phyloP scores from a whole-genome alignment of 345 rosid species.

The Laguncularia racemosa region DNA sequence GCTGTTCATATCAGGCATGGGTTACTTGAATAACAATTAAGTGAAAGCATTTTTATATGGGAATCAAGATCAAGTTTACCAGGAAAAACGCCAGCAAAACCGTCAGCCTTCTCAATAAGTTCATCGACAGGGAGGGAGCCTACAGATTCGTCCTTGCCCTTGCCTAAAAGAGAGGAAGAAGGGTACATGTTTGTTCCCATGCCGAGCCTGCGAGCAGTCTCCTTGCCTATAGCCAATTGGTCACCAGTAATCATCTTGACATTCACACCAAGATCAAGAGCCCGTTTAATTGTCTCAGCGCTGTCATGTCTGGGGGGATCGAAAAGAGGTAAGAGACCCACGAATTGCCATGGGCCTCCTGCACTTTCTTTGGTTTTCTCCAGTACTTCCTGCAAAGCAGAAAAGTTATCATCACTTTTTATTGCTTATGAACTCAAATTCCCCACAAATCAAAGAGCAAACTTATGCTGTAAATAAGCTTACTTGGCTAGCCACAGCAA shows the following conservation, averaged over 20 bases:
- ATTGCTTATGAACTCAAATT: not conserved
- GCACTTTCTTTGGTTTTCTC: conserved; percentile 59
- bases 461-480: not conserved
- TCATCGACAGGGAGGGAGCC: conserved; percentile 63
- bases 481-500: conserved; percentile 71
- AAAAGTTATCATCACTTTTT: not conserved
- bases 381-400: conserved; percentile 36
- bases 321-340: conserved; percentile 83
- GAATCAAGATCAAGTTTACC: conserved; percentile 25
- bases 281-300: conserved; percentile 86
- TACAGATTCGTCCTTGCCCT: conserved; percentile 41
- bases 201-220: conserved; percentile 90
- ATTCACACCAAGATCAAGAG: conserved; percentile 82
- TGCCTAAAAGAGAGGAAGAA: conserved; percentile 83
- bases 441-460: no score
- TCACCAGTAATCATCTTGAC: conserved; percentile 98
- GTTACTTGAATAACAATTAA: no score
- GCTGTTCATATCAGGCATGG: no score
- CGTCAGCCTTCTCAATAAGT: conserved; percentile 92
- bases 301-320: conserved; percentile 98
- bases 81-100: conserved; percentile 93
- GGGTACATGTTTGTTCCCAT: conserved; percentile 98
- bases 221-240: conserved; percentile 88
- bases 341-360: conserved; percentile 84
- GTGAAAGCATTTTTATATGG: no score